Evolutionary conservation across 2,329 filamentous ascomycete genomes (phyloP).

Genomic region (Hypoxylon sp.): DNA sequence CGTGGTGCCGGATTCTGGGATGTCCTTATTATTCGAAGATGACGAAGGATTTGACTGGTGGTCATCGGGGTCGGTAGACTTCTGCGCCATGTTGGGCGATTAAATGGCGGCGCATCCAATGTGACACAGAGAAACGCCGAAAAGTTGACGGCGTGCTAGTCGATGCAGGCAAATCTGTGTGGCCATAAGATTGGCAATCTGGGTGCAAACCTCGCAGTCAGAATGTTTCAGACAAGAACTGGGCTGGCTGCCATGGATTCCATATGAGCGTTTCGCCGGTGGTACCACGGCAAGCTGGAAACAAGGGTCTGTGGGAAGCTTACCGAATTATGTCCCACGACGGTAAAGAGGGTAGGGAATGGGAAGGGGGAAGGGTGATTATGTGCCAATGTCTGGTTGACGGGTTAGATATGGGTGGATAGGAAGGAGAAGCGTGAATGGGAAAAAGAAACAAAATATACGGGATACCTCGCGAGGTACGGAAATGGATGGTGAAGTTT

Average conservation of each 20-base stretch:
- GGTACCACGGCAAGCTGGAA: slow-evolving; percentile 46
- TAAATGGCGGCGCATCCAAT: slow-evolving; percentile 56
- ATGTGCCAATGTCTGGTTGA: slow-evolving; percentile 32
- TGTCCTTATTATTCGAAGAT: slow-evolving; percentile 54
- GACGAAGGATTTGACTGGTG: slow-evolving; percentile 56
- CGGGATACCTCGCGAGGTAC: slow-evolving; percentile 44
- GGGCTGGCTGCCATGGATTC: slow-evolving; percentile 43
- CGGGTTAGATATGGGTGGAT: slow-evolving; percentile 28
- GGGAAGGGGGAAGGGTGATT: slow-evolving; percentile 28
- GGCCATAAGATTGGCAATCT: slow-evolving; percentile 51
- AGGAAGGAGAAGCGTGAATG: slow-evolving; percentile 20
- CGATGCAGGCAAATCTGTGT: slow-evolving; percentile 45
- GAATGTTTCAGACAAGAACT: slow-evolving; percentile 48
- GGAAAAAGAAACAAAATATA: slow-evolving; percentile 38
- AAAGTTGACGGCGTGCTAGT: slow-evolving; percentile 50
- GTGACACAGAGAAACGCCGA: slow-evolving; percentile 54
- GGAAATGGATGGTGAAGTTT: slow-evolving; percentile 39
- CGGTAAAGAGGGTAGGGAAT: slow-evolving; percentile 28
- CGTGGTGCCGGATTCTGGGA: slow-evolving; percentile 50
- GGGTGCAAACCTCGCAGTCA: slow-evolving; percentile 47
- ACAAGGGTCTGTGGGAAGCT: slow-evolving; percentile 47
- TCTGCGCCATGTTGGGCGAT: slow-evolving; percentile 56
- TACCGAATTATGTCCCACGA: slow-evolving; percentile 46
- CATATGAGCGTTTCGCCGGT: slow-evolving; percentile 46
- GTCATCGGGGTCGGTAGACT: slow-evolving; percentile 55